Evolutionary conservation across 768 basidiomycete genomes (phyloP), one percentile per base, ranked within the genome.

Genomic region (Mycena rosella): DNA sequence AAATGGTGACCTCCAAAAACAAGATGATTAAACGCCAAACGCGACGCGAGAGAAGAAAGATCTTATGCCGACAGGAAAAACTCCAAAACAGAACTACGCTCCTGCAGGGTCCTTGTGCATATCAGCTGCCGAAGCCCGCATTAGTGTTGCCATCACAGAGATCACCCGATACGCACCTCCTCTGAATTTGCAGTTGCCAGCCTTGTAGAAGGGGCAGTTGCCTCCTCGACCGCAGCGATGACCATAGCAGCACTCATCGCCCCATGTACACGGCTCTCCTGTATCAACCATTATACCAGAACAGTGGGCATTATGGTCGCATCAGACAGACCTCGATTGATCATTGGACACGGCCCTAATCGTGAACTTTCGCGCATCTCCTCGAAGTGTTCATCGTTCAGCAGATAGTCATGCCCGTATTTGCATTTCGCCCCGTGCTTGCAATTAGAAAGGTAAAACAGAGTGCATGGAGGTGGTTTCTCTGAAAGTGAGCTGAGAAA

Each of bases 381-480:
- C 58, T 79, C 75, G 64, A 85, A 86, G 65, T 91, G 82, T 49
- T 89, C 86, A 5, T 79, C 79, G 27, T 85, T 81, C 8, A 91
- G 77, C 34, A 87, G 65, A 72, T 90, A 91, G 71, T 91, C 86
- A 63, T 91, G 90, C 17, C 77, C 86, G 66, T 87, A 91, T 77
- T 84, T 87, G 74, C 90, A 91, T 27, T 84, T 83, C 11, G 78
- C 73, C 18, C 87, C 89, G 61, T 85, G 84, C 73, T 88, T 87
- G 80, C 90, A 91, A 52, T 80, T 82, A 32, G 87, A 83, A 29
- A 91, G 80, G 74, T 90, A 91, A 77, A 88, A 90, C 55, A 89
- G 77, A 20, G 89, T 90, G 74, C 90, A 91, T 18, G 90, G 89
- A 26, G 90, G 85, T 2, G 90, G 89, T 72, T 80, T 86, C 72